Evolutionary conservation across 495 filamentous ascomycete species (phyloP), one percentile per base, ranked within the genome.

Genomic region (Delitschia confertaspora): DNA sequence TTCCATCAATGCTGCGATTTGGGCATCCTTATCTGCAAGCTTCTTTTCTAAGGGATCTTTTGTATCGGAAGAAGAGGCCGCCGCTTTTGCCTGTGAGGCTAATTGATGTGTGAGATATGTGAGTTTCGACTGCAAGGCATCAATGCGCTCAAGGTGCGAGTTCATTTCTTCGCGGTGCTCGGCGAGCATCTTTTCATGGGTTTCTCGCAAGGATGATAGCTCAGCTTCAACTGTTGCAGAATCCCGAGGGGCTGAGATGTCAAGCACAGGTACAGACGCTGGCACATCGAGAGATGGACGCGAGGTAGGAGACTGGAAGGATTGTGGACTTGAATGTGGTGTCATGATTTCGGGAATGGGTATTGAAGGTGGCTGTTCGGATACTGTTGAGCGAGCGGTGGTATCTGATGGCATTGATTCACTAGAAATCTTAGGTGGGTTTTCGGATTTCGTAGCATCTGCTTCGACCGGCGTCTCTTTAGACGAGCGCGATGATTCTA

Each of bases 61-160:
- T 38, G 70, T 73, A 47, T 75, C 74, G 4, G 88, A 80, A 0
- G 80, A 69, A 21, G 85, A 82, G 1, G 81, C 76, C 25, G 81
- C 79, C 49, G 88, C 81, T 40, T 78, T 80, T 2, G 88, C 79
- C 21, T 38, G 45, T 14, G 49, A 36, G 2, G 88, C 79, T 2
- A 53, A 33, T 20, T 51, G 39, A 17, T 53, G 53, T 6, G 53
- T 45, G 3, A 96, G 71, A 58, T 89, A 94, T 42, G 84, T 78
- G 19, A 98, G 69, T 57, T 95, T 95, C 5, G 85, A 76, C 59
- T 95, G 83, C 7, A 98, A 68, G 14, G 93, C 83, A 64, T 96
- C 91, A 27, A 96, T 93, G 2, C 85, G 79, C 63, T 95, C 91
- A 9, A 88, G 74, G 45, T 93, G 88, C 8, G 66, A 71, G 51